These are phyloP conservation scores for Lachnellula suecica DNA, from an alignment of 2,329 filamentous ascomycete species.

Conservation along the genomic window DNA sequence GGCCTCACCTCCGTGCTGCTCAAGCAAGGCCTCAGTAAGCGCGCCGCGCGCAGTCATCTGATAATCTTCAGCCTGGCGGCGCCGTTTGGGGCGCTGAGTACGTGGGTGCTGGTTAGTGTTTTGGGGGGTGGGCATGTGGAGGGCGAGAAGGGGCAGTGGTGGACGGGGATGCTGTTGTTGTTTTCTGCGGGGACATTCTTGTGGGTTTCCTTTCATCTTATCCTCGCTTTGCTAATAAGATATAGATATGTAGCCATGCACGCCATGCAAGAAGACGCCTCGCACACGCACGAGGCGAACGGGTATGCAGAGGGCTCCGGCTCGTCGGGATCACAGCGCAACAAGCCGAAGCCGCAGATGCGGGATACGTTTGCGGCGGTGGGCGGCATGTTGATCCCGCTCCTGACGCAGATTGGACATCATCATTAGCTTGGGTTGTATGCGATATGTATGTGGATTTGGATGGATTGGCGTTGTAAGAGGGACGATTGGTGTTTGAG, in stretches of 20 bases:
- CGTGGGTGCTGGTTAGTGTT: slow-evolving; percentile 77
- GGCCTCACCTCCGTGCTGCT: slow-evolving; percentile 87
- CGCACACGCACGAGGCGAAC: slow-evolving; percentile 51
- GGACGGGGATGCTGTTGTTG: slow-evolving; percentile 88
- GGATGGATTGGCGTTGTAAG: not conserved
- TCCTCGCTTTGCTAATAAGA: slow-evolving; percentile 22
- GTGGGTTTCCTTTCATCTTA: slow-evolving; percentile 51
- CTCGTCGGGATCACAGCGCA: slow-evolving; percentile 45
- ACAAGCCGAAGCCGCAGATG: slow-evolving; percentile 57
- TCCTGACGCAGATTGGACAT: slow-evolving; percentile 77
- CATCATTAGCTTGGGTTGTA: slow-evolving; percentile 50
- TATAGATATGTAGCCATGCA: slow-evolving; percentile 95
- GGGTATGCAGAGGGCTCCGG: slow-evolving; percentile 57
- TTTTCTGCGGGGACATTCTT: slow-evolving; percentile 96
- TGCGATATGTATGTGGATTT: too few relatives aligned
- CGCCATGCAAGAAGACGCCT: slow-evolving; percentile 80
- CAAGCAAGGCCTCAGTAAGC: slow-evolving; percentile 87
- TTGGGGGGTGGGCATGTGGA: slow-evolving; percentile 61
- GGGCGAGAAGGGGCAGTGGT: slow-evolving; percentile 66
- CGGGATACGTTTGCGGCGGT: slow-evolving; percentile 70
- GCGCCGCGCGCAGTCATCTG: slow-evolving; percentile 79
- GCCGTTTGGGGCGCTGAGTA: slow-evolving; percentile 79
- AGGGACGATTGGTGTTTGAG: slow-evolving; percentile 1
- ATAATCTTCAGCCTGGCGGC: slow-evolving; percentile 90
- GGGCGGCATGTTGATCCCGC: slow-evolving; percentile 73